Evolutionary conservation across 2,329 filamentous ascomycete genomes (phyloP), one percentile per base, ranked within the genome.

Genomic region (Colletotrichum lentis): DNA sequence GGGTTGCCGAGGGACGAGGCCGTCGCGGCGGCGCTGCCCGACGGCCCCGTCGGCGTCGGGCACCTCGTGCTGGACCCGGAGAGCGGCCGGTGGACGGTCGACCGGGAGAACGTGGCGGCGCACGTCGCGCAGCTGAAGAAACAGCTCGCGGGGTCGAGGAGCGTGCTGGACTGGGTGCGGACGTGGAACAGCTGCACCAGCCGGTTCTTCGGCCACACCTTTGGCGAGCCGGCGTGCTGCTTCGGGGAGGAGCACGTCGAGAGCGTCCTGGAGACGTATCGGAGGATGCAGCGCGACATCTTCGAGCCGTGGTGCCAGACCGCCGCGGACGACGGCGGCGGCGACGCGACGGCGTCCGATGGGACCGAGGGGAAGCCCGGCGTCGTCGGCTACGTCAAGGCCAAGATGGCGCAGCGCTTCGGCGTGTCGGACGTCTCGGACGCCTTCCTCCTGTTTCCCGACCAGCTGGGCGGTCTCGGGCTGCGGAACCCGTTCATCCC

Each of bases 81-180:
- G 22, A 46, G 35, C 18, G 82, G 82, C 16, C 80, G 80, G 43
- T 89, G 86, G 76, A 73, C 81, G 52, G 86, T 89, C 57, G 84
- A 89, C 69, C 82, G 84, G 69, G 71, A 77, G 4, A 80, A 85
- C 71, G 84, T 89, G 4, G 78, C 84, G 54, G 76, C 79, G 14
- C 87, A 89, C 70, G 82, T 88, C 39, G 71, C 77, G 43, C 85
- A 89, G 74, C 80, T 89, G 12, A 78, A 80, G 58, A 82, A 77
- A 35, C 87, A 89, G 71, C 82, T 89, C n/a, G 74, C 75, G 2
- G 81, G 83, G 39, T 86, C 83, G 73, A 80, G 80, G 55, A 85
- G 82, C 68, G 73, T 78, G 11, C 73, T 82, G 4, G 76, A 77
- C 27, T 79, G 75, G 75, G 76, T 82, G n/a, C 75, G 76, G 69